Evolutionary conservation across 1,284 basidiomycete species (phyloP), one percentile per base, ranked within the genome.

Genomic region (Ustilago nuda): DNA sequence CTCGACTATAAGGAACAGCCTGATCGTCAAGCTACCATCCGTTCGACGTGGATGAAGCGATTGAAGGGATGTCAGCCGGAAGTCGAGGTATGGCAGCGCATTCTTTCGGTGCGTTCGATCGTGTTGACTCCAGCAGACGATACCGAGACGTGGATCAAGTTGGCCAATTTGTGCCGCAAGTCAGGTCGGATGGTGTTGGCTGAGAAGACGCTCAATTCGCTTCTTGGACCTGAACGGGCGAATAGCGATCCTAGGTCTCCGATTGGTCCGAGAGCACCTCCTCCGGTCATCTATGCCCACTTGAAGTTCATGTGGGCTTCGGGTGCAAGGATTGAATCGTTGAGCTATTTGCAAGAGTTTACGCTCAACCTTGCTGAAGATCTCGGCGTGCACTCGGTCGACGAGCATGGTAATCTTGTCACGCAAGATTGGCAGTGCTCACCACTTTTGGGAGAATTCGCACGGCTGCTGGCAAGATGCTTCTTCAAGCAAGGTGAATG

Each of bases 41-140:
- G 84, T 3, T 66, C 78, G 9, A 85, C 83, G 13, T 78, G 66
- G 70, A 72, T 75, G 69, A 79, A 76, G 80, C 94, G 94, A 69
- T 87, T 99, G 48, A 92, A 94, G 87, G 97, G 95, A 2, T 98
- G 96, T 86, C 95, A 99, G 85, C 93, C 94, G 17, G 97, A 99
- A 79, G 97, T 99, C 19, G 97, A 99, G 86, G 95, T 98, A 4
- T 99, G 97, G 97, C 97, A 99, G 87, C 91, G 96, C 27, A 94
- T 99, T 55, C 88, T 99, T 17, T 96, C 98, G 88, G 94, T 99
- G 45, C 91, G 97, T 66, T 94, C 95, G 0, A 90, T 99, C 56
- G 95, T 99, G 27, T 89, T 98, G 36, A 93, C 91, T 52, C 97
- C 97, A 0, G 93, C 93, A 76, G 95, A 98, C 81, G 95, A 98